Percentiles rank a stretch among this genome's conserved stretches.
phyloP scores from a whole-genome alignment of 1,284 basidiomycete species.

The Leccinum subrobustum region DNA sequence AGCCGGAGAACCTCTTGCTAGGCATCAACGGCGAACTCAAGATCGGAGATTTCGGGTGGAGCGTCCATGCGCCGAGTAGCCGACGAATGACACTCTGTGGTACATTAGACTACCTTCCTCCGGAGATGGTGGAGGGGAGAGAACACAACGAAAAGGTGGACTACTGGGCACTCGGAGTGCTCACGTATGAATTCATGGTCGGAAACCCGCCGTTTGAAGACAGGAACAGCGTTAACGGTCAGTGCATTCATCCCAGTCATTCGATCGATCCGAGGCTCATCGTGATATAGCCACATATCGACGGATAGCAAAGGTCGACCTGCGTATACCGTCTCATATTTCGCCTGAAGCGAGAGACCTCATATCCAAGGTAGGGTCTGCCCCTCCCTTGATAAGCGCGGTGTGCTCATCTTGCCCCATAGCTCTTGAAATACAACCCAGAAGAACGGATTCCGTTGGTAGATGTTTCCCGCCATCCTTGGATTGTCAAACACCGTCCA shows the following conservation, averaged over 20 bases:
- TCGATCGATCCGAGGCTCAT: conserved; percentile 1
- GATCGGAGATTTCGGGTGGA: conserved; percentile 99
- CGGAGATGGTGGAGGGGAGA: conserved; percentile 95
- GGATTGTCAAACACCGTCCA: conserved; percentile 82
- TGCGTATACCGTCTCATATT: conserved; percentile 69
- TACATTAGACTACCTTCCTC: conserved; percentile 95
- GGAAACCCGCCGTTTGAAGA: conserved; percentile 96
- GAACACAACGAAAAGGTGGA: conserved; percentile 91
- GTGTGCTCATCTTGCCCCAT: conserved; percentile 6
- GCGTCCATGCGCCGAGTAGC: conserved; percentile 94
- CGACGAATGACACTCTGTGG: conserved; percentile 89
- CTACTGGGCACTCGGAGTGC: conserved; percentile 95
- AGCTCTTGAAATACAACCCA: conserved; percentile 90
- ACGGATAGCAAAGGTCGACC: conserved; percentile 81
- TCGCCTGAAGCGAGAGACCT: conserved; percentile 68
- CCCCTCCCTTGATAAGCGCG: conserved; percentile 26
- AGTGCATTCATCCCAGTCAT: conserved; percentile 21
- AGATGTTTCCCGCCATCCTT: conserved; percentile 87
- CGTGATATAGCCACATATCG: conserved; percentile 73
- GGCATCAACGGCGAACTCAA: conserved; percentile 97
- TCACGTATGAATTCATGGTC: conserved; percentile 93
- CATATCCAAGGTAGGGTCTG: conserved; percentile 50
- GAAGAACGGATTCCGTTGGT: conserved; percentile 78
- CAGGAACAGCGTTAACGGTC: conserved; percentile 71
- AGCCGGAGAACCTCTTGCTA: conserved; percentile 95